A percentile compares a stretch with the other conserved stretches of the same genome.
phyloP scores from a whole-genome alignment of 768 basidiomycete species.

The Lanmaoa rubissima region DNA sequence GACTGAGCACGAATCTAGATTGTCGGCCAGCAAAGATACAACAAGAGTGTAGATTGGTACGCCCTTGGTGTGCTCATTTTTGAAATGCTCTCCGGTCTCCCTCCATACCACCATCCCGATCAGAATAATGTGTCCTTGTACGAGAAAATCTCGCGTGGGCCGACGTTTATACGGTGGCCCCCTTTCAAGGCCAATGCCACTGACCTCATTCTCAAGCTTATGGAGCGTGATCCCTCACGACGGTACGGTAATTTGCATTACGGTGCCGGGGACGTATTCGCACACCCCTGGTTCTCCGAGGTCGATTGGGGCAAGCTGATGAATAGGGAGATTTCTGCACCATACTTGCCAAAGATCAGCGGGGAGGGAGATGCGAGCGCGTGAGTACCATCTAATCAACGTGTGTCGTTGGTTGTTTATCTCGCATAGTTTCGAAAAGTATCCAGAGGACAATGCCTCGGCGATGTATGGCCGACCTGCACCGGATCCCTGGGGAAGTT shows the following conservation, averaged over 20 bases:
- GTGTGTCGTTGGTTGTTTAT: background rate
- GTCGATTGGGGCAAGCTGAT: slow-evolving; percentile 86
- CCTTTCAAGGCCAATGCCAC: slow-evolving; percentile 71
- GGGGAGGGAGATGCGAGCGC: slow-evolving; percentile 96
- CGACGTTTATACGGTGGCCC: slow-evolving; percentile 77
- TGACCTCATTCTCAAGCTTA: slow-evolving; percentile 85
- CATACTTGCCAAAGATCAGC: slow-evolving; percentile 88
- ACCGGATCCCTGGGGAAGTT: slow-evolving; percentile 59
- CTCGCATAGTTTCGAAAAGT: slow-evolving; percentile 62
- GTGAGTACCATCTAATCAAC: slow-evolving; percentile 43
- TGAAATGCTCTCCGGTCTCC: slow-evolving; percentile 96
- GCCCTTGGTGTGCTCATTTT: slow-evolving; percentile 95
- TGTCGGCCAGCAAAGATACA: slow-evolving; percentile 81
- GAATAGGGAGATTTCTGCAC: slow-evolving; percentile 87
- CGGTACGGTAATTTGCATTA: slow-evolving; percentile 88
- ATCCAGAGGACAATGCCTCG: slow-evolving; percentile 71
- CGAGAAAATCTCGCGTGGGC: slow-evolving; percentile 83
- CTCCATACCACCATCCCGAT: slow-evolving; percentile 90
- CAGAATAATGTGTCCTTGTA: slow-evolving; percentile 85
- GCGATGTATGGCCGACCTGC: slow-evolving; percentile 57
- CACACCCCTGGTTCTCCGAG: slow-evolving; percentile 91
- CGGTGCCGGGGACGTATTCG: slow-evolving; percentile 89
- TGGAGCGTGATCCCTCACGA: slow-evolving; percentile 85
- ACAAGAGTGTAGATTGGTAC: slow-evolving; percentile 98
- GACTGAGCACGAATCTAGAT: no score